A percentile compares a stretch with the other conserved stretches of the same genome.
phyloP scores from a whole-genome alignment of 257 asterid species.

The Coffea eugenioides region DNA sequence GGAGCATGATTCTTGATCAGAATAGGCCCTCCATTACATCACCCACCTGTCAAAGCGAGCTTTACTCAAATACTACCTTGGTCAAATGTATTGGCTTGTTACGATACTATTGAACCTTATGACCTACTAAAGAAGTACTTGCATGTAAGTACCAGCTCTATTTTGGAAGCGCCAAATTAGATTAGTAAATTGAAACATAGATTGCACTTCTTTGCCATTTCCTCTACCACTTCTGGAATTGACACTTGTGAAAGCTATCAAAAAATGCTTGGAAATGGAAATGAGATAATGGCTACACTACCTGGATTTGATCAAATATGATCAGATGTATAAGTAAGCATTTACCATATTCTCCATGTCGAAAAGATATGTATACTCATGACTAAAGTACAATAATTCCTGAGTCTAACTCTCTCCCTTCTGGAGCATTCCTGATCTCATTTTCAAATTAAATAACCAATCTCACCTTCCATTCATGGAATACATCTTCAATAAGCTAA shows the following conservation, averaged over 20 bases:
- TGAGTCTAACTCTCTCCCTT: neutral
- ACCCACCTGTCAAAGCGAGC: neutral
- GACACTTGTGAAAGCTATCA: no score
- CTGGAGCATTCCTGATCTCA: neutral
- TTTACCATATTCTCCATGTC: neutral
- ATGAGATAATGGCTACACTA: no score
- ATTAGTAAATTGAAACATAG: neutral
- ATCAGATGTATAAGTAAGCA: no score
- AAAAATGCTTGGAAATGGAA: no score
- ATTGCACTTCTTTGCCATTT: neutral
- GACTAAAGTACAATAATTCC: neutral
- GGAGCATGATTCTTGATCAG: neutral
- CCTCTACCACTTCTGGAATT: no score
- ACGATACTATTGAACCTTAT: neutral
- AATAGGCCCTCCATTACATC: neutral
- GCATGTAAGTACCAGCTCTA: neutral
- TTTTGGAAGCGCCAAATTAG: neutral
- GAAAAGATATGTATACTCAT: neutral
- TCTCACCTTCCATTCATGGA: neutral
- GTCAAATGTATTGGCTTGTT: neutral
- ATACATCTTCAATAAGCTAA: neutral
- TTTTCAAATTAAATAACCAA: neutral
- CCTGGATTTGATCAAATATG: no score
- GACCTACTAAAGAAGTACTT: neutral
- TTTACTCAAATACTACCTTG: neutral